phyloP scores from a whole-genome alignment of 2,329 filamentous ascomycete genomes.

The Dothideomycetes sp. region DNA sequence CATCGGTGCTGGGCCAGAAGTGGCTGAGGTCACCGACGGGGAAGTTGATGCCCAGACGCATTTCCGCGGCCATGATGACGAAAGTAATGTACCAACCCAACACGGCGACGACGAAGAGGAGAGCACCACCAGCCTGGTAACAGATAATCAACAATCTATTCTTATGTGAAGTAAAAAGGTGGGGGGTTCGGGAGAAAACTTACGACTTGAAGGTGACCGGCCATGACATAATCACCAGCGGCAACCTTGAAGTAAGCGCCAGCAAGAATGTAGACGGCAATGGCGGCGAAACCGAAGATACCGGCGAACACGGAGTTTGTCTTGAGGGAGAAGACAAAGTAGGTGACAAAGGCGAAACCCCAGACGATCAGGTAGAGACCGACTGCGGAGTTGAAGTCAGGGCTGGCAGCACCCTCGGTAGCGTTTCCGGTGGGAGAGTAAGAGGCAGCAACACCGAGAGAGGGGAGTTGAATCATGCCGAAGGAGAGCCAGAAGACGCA shows the following conservation, averaged over 20 bases:
- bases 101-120: constrained; percentile 37
- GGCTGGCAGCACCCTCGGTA: constrained; percentile 34
- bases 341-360: constrained; percentile 45
- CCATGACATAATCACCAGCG: constrained; percentile 35
- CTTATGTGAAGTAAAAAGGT: background rate
- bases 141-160: background rate
- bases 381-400: constrained; percentile 41
- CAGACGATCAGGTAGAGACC: constrained; percentile 44
- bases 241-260: constrained; percentile 43
- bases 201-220: constrained; percentile 39
- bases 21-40: constrained; percentile 44
- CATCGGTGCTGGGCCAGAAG: constrained; percentile 32
- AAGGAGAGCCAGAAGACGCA: constrained; percentile 47
- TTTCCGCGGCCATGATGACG: constrained; percentile 46
- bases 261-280: constrained; percentile 37
- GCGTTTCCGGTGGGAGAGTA: constrained; percentile 36
- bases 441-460: constrained; percentile 36
- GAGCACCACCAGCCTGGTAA: constrained; percentile 29
- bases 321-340: constrained; percentile 43
- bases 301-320: constrained; percentile 43
- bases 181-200: too few species aligned
- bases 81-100: constrained; percentile 47
- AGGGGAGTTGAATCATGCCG: constrained; percentile 42
- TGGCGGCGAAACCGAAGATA: constrained; percentile 41
- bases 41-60: constrained; percentile 40